Evolutionary conservation across 176 grass and related monocot genomes (phyloP), one percentile per base, ranked within the genome.

Genomic region (Triticum turgidum): DNA sequence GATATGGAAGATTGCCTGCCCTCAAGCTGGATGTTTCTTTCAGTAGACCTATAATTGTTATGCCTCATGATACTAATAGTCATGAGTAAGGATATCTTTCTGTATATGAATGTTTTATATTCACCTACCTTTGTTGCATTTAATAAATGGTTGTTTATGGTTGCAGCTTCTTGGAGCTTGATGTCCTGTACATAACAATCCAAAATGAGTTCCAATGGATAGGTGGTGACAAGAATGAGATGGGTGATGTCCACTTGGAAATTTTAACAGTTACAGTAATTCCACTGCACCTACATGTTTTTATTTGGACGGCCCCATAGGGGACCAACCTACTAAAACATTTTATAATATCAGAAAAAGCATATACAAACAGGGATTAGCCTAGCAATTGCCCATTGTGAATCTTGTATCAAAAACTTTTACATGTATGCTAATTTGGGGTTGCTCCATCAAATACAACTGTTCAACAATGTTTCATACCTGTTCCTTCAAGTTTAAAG

Each of bases 1-100:
- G 96, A 98, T 84, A 95, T 98, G 83, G 91, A 98, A 86, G 96
- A 88, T 92, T 88, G 11, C 93, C 96, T 84, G 96, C 96, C 69
- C 84, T 95, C 73, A 98, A 92, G 86, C 84, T 98, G 89, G 88
- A 98, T 70, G 69, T 98, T 87, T 95, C 93, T 76, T 91, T 98
- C 21, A 95, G 84, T 65, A 93, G 93, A 59, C 96, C 96, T 87
- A 88, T 98, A 93, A 98, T 98, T 95, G 67, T 95, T 81, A 92
- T 98, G 96, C 96, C 96, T 66, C 93, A 85, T 12, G 87, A 80
- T 72, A 94, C 96, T 78, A 82, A 94, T 78, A 95, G 91, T 73
- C 29, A 83, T 24, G 96, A 98, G 96, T 98, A 92, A 92, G 96
- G 73, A 82, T 80, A 13, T 47, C 54, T 80, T 37, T 38, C 9